Base-by-base conservation (phyloP, 2,329 filamentous ascomycete genomes). In the Colletotrichum destructivum region DNA sequence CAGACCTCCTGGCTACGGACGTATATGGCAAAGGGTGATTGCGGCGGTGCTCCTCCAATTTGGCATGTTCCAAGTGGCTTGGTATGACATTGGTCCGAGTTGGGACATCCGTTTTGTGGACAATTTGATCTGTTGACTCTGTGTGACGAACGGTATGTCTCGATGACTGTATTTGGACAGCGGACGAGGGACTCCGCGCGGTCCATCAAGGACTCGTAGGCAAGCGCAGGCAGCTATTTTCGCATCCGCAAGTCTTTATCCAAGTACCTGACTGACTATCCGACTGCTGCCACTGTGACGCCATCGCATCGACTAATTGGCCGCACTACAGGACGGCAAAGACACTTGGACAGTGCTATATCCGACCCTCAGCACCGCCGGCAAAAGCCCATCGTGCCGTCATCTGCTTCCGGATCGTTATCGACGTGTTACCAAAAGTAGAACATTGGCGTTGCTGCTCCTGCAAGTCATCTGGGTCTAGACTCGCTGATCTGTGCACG, bases 171-270 rank as follows among this genome's bases (percentile, higher is more conserved):
- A 21, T 12, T 38, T 8, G 52, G 11, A 31, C 18, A 8, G 2
- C 31, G 52, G 31, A 55, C 7, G 18, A 12, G 15, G 31, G 12
- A 15, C 31, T 8, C 18, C 31, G 31, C 31, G 31, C 2, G 16
- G 4, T 15, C 2, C 12, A 38, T n/a, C 4, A 12, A 2, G 18
- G 8, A 38, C 52, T 4, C 11, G n/a, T 21, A 4, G 11, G 52
- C 18, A 21, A 12, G 2, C 2, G 4, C 21, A 21, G 31, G 31
- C 31, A 38, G 18, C 9, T 31, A 15, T 8, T 13, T n/a, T n/a
- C 4, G n/a, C 12, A 15, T 21, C 7, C 15, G 4, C 13, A 13
- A 16, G 4, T 4, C 0, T 21, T 2, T 21, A 18, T 21, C 1
- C 5, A 55, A 38, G 52, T 21, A 4, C 11, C 2, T 18, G 5